These are phyloP conservation scores for Stagonosporopsis cucurbitacearum DNA, from an alignment of 2,329 filamentous ascomycete species.

Conservation along the genomic window DNA sequence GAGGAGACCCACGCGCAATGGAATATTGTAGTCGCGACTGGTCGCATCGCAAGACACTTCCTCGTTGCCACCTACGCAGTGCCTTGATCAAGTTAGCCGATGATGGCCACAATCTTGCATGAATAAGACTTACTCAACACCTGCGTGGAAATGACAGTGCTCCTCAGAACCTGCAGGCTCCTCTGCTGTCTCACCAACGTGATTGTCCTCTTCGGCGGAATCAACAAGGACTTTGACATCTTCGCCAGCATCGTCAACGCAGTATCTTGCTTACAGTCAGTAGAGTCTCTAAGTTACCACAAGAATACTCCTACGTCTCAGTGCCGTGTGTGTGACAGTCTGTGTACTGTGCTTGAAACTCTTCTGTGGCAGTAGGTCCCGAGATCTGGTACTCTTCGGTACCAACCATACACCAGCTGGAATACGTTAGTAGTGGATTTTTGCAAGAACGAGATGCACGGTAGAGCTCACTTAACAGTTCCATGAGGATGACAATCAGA, in stretches of 20 bases:
- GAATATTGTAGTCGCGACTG: slow-evolving; percentile 69
- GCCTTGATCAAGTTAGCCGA: slow-evolving; percentile 49
- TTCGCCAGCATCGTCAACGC: slow-evolving; percentile 63
- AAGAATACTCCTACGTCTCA: slow-evolving; percentile 57
- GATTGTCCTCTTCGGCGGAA: slow-evolving; percentile 30
- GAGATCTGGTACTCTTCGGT: slow-evolving; percentile 53
- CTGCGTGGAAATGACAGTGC: slow-evolving; percentile 74
- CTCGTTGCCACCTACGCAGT: slow-evolving; percentile 64
- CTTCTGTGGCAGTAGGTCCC: slow-evolving; percentile 62
- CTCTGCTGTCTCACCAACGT: slow-evolving; percentile 21
- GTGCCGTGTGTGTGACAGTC: slow-evolving; percentile 68
- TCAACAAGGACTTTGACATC: slow-evolving; percentile 65
- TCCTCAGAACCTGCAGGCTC: slow-evolving; percentile 27
- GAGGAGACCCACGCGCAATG: slow-evolving; percentile 71
- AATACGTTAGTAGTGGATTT: slow-evolving; percentile 17
- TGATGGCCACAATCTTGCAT: not conserved
- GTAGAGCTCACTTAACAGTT: slow-evolving; percentile 50
- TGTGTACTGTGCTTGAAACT: slow-evolving; percentile 67
- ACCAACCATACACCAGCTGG: slow-evolving; percentile 55
- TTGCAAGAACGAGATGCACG: not conserved
- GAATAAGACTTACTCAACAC: slow-evolving; percentile 69
- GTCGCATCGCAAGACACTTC: slow-evolving; percentile 55
- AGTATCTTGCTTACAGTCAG: slow-evolving; percentile 58
- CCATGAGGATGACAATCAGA: slow-evolving; percentile 62
- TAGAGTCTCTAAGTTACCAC: not conserved